Evolutionary conservation across 805 yeast genomes (phyloP), one percentile per base, ranked within the genome.

Genomic region (Starmerella floricola): DNA sequence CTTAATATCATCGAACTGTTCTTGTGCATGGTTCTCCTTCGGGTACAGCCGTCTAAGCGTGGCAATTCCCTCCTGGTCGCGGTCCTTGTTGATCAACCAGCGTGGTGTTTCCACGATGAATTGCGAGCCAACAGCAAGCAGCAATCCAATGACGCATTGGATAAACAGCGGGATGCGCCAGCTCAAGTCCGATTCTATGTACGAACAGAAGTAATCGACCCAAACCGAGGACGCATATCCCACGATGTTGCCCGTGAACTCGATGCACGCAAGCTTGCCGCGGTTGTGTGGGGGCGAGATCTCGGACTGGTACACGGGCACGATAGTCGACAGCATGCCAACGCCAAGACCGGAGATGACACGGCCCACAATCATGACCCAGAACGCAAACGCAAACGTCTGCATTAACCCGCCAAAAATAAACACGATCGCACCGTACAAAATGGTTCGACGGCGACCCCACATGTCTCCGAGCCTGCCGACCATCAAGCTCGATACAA

Each of bases 281-380:
- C 95, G 70, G 51, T 81, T 82, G 55, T 82, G 82, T 19, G 86
- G 79, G 1, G 95, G 95, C 6, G 87, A 75, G 38, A 86, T 82
- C 57, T 85, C 95, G 38, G 87, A 76, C 58, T 84, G 94, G 61
- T 83, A 85, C 38, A 83, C 77, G 1, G 94, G 94, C 10, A 85
- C 87, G 48, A 85, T 79, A 6, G 93, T 78, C 20, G 87, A 77
- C 35, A 85, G 64, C 41, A 85, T 64, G 3, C 95, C 95, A 20
- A 85, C 87, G 2, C 94, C 94, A n/a, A 84, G 51, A 15, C 95
- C 95, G 31, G 83, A 71, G 35, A 84, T 69, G 24, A 82, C 73
- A 52, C 95, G 66, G 2, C 94, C 94, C 12, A 75, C 53, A n/a
- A 79, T 74, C 64, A 85, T 69, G 33, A 72, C 54, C 50, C 60